Conservation (phyloP, 2,329 filamentous ascomycete genomes). For the Aureobasidium sp. region DNA sequence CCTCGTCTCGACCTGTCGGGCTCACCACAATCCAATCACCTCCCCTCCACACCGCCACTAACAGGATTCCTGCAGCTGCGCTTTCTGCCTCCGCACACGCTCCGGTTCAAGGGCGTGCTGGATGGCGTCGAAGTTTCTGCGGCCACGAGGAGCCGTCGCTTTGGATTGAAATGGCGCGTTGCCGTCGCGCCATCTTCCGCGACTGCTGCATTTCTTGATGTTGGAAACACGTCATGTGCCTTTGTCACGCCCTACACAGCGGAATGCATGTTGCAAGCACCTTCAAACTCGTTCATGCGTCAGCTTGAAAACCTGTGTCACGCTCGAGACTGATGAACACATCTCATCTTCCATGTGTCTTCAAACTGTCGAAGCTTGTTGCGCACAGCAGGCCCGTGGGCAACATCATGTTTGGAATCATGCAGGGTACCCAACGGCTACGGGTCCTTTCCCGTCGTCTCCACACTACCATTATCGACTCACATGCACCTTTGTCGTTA, state of each 20-base stretch:
- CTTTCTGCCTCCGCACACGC: not conserved
- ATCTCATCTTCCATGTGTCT: not conserved
- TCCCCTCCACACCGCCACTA: constrained; percentile 5
- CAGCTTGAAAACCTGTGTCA: not conserved
- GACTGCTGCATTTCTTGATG: constrained; percentile 1
- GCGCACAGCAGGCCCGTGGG: not conserved
- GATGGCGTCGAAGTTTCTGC: constrained; percentile 1
- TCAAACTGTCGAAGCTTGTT: not conserved
- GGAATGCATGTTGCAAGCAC: not conserved
- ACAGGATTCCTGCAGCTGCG: constrained; percentile 5
- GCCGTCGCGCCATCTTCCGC: constrained; percentile 7
- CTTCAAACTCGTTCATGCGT: not conserved
- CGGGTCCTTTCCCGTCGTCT: not conserved
- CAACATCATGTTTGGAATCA: not conserved
- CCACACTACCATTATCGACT: not conserved
- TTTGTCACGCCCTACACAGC: not conserved
- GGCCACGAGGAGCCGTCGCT: constrained; percentile 9
- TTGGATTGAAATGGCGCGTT: constrained; percentile 7
- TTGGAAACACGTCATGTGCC: constrained; percentile 7
- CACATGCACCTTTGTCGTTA: not conserved
- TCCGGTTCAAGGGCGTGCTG: not conserved
- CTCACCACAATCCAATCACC: not conserved
- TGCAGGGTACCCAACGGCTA: constrained; percentile 1
- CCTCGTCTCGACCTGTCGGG: constrained; percentile 10
- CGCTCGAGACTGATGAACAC: not conserved